A percentile compares a stretch with the other conserved stretches of the same genome.
phyloP scores from a whole-genome alignment of 768 basidiomycete species.

The Podaxis rugospora region DNA sequence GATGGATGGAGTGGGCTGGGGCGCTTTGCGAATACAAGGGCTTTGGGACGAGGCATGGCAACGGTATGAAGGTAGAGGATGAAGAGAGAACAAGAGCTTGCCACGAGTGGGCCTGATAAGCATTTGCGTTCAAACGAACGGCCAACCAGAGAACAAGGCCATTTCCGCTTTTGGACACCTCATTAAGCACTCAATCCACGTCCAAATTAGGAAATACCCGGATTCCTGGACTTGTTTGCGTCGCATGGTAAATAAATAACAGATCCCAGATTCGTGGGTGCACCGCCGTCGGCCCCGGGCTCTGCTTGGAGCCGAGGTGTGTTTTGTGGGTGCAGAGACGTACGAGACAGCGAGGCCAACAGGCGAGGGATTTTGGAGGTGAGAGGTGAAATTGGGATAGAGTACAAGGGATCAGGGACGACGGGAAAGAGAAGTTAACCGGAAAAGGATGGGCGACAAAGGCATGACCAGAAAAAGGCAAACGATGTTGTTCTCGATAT shows the following conservation, averaged over 20 bases:
- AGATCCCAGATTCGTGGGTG: background rate
- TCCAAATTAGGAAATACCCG: background rate
- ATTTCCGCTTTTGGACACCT: slow-evolving; percentile 16
- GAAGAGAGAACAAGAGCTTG: slow-evolving; percentile 11
- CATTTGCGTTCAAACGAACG: slow-evolving; percentile 18
- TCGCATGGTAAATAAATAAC: background rate
- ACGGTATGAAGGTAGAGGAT: slow-evolving; percentile 8
- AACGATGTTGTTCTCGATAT: slow-evolving; percentile 24
- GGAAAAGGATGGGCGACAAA: slow-evolving; percentile 31
- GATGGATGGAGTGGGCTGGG: background rate
- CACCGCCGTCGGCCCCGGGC: background rate
- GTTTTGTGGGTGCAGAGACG: background rate
- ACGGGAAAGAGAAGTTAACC: slow-evolving; percentile 14
- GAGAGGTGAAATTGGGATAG: background rate
- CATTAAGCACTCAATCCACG: slow-evolving; percentile 6
- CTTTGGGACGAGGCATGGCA: background rate
- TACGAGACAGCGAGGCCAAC: background rate
- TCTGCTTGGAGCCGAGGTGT: background rate
- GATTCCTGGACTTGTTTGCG: background rate
- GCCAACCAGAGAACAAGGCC: slow-evolving; percentile 26
- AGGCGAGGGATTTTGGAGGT: background rate
- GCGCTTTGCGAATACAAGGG: background rate
- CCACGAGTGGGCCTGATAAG: slow-evolving; percentile 5
- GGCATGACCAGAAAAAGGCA: slow-evolving; percentile 28
- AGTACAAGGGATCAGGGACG: slow-evolving; percentile 4